phyloP scores from a whole-genome alignment of 495 filamentous ascomycete species.

The Daldinia childiae region DNA sequence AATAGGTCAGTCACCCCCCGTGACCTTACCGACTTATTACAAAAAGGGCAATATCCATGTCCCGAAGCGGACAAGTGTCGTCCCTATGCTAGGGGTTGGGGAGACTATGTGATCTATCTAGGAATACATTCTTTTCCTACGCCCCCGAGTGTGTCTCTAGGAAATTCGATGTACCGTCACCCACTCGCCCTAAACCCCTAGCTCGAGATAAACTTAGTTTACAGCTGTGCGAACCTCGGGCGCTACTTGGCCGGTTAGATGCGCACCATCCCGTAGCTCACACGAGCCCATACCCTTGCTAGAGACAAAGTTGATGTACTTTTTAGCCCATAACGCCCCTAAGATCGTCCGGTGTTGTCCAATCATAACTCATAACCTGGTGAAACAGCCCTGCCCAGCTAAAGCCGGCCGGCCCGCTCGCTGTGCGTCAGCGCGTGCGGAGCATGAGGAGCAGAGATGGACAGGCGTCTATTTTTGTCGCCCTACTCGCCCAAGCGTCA shows the following conservation, averaged over 20 bases:
- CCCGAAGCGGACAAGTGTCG: constrained; percentile 49
- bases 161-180: constrained; percentile 19
- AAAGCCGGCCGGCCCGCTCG: constrained; percentile 34
- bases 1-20: constrained; percentile 34
- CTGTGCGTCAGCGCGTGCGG: constrained; percentile 41
- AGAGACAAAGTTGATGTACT: constrained; percentile 48
- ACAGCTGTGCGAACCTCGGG: constrained; percentile 32
- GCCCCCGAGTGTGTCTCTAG: constrained; percentile 46
- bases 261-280: constrained; percentile 37
- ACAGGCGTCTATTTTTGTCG: constrained; percentile 38
- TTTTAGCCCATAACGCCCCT: constrained; percentile 46
- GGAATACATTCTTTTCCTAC: constrained; percentile 33
- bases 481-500: constrained; percentile 35
- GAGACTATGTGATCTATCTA: constrained; percentile 37
- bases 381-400: constrained; percentile 50
- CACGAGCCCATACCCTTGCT: constrained; percentile 39
- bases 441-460: constrained; percentile 40
- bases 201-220: constrained; percentile 30
- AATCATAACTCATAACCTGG: constrained; percentile 58
- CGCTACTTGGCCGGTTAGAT: constrained; percentile 42
- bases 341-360: constrained; percentile 43
- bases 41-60: constrained; percentile 48
- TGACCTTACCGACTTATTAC: constrained; percentile 38
- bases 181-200: constrained; percentile 23
- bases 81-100: constrained; percentile 24